phyloP scores from a whole-genome alignment of 164 flowering plant species.

The Aristolochia fimbriata region DNA sequence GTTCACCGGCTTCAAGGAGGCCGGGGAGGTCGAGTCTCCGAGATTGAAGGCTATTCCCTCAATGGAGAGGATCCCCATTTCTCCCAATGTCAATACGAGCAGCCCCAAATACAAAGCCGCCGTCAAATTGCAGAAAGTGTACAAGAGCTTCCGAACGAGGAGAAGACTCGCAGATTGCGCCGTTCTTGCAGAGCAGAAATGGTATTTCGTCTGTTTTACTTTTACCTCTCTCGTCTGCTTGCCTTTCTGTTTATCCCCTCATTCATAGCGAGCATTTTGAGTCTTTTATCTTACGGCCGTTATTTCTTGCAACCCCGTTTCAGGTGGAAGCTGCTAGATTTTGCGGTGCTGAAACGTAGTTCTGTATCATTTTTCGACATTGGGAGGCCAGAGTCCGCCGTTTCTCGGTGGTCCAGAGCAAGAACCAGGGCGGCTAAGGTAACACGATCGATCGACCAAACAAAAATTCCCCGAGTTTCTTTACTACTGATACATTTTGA shows the following conservation, averaged over 20 bases:
- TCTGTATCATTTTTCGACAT: constrained; percentile 83
- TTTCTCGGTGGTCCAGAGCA: constrained; percentile 89
- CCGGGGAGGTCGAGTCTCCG: constrained; percentile 5
- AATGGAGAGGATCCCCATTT: constrained; percentile 7
- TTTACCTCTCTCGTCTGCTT: background rate
- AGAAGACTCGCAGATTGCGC: constrained; percentile 94
- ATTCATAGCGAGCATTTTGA: no score
- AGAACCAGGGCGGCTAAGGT: constrained; percentile 91
- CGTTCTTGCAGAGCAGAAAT: constrained; percentile 75
- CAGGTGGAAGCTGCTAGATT: constrained; percentile 53
- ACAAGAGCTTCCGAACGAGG: constrained; percentile 86
- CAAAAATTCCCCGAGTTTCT: no score
- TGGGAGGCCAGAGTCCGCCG: constrained; percentile 63
- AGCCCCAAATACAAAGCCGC: constrained; percentile 73
- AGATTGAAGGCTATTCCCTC: constrained; percentile 10
- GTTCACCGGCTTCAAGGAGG: constrained; percentile 9
- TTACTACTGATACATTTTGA: no score
- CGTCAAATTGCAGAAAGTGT: constrained; percentile 80
- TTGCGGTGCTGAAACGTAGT: constrained; percentile 75
- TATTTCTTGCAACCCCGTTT: constrained; percentile 1
- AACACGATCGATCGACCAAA: background rate
- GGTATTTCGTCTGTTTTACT: constrained; percentile 52
- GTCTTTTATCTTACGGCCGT: background rate
- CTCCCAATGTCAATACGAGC: constrained; percentile 18
- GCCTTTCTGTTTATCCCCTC: no score